These are phyloP conservation scores for Aureobasidium sp. DNA, from an alignment of 2,329 filamentous ascomycete species.

Conservation along the genomic window DNA sequence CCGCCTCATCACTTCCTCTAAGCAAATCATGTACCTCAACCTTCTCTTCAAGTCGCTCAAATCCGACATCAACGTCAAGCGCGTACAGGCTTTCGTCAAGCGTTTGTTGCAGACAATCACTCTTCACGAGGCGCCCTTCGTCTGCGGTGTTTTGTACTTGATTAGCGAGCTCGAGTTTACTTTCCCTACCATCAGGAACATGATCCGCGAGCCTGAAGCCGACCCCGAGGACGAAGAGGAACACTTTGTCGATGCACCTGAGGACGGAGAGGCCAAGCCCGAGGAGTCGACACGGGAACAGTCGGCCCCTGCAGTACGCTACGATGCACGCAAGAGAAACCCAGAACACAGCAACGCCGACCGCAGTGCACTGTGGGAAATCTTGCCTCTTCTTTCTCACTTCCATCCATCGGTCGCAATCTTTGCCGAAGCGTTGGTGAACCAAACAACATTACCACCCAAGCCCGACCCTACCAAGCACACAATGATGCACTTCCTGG, in stretches of 20 bases:
- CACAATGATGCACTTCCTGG: conserved; percentile 88
- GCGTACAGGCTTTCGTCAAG: conserved; percentile 94
- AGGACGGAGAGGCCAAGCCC: conserved; percentile 42
- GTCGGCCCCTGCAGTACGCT: conserved; percentile 36
- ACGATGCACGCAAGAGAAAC: conserved; percentile 86
- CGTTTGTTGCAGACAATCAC: conserved; percentile 80
- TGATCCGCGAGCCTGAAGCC: conserved; percentile 75
- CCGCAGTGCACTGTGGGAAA: conserved; percentile 85
- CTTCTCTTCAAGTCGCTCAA: conserved; percentile 83
- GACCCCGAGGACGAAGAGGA: conserved; percentile 66
- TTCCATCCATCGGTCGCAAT: conserved; percentile 91
- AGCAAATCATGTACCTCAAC: conserved; percentile 92
- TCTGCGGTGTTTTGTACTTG: conserved; percentile 87
- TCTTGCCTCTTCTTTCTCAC: conserved; percentile 72
- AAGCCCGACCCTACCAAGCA: conserved; percentile 90
- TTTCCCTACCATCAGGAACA: conserved; percentile 71
- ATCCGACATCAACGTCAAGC: conserved; percentile 78
- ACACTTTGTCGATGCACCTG: conserved; percentile 59
- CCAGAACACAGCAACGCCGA: conserved; percentile 93
- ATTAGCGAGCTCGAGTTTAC: conserved; percentile 70
- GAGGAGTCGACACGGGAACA: conserved; percentile 13
- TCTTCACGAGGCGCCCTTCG: conserved; percentile 85
- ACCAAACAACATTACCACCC: conserved; percentile 62
- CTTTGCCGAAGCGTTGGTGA: conserved; percentile 66
- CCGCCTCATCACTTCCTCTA: conserved; percentile 80